These are phyloP conservation scores for Coemansia guatemalensis DNA, from an alignment of 192 early-diverging fungal genomes.

Conservation along the genomic window DNA sequence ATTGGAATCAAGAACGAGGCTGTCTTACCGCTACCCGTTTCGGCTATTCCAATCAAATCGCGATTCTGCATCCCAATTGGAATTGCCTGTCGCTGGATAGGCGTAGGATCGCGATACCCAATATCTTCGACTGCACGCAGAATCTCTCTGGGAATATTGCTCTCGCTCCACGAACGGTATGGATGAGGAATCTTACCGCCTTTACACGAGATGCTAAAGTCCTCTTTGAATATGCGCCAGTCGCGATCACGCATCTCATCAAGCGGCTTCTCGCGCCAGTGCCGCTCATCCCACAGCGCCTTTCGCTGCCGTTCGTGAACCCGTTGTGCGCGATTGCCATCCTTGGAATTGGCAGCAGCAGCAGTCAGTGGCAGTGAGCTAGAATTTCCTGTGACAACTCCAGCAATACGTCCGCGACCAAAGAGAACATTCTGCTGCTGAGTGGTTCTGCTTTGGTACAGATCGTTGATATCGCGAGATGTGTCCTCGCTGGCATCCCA, in stretches of 20 bases:
- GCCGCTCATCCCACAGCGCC: slow-evolving; percentile 79
- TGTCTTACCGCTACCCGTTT: slow-evolving; percentile 95
- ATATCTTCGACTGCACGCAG: slow-evolving; percentile 76
- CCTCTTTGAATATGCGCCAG: slow-evolving; percentile 99
- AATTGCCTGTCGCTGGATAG: slow-evolving; percentile 96
- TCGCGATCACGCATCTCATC: slow-evolving; percentile 93
- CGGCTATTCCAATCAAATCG: slow-evolving; percentile 85
- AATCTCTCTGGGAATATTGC: slow-evolving; percentile 66
- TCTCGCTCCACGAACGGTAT: slow-evolving; percentile 86
- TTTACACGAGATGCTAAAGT: slow-evolving; percentile 94
- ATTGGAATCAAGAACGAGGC: slow-evolving; percentile 96
- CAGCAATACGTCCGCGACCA: slow-evolving; percentile 62
- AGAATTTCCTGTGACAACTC: neutral
- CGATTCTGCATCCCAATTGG: slow-evolving; percentile 93
- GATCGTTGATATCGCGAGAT: slow-evolving; percentile 85
- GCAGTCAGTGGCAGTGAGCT: neutral
- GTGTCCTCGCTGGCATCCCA: slow-evolving; percentile 97
- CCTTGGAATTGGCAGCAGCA: neutral
- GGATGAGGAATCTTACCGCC: slow-evolving; percentile 90
- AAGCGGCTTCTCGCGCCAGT: slow-evolving; percentile 93
- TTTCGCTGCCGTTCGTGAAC: slow-evolving; percentile 1
- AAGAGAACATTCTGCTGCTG: slow-evolving; percentile 62
- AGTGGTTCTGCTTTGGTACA: slow-evolving; percentile 75
- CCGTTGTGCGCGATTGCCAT: neutral
- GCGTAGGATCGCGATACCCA: slow-evolving; percentile 93